Evolutionary conservation across 805 yeast species (phyloP), one percentile per base, ranked within the genome.

Genomic region (Lachancea cidri): DNA sequence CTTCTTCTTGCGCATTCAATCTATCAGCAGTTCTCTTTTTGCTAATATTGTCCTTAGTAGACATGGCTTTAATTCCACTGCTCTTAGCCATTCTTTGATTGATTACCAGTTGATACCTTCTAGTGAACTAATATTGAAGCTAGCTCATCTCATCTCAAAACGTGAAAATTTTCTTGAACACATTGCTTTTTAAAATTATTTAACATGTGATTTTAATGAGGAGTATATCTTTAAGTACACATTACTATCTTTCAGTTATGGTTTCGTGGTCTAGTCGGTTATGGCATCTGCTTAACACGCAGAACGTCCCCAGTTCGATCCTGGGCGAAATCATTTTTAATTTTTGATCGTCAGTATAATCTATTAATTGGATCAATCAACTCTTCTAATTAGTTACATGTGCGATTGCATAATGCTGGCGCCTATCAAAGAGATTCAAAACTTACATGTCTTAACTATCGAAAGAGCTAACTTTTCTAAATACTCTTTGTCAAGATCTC

Each of bases 231-330:
- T 19, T 2, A 14, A 5, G 19, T 18, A 18, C 11, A 17, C 27
- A 29, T 35, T 13, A 17, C 37, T 13, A 19, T 9, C 7, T 11
- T 30, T 29, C 19, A n/a, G 42, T 4, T n/a, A 57, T 67, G 93
- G 94, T 81, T 81, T 80, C 82, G 88, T 88, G 96, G 97, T 88
- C 96, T 88, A 88, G 96, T 88, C 72, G 96, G 96, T 88, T 80
- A 89, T 89, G 96, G 95, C 97, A 86, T 86, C 93, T 88, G 96
- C 96, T 86, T 88, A 87, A 89, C 97, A 89, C 97, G 96, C 96
- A 87, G 93, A 86, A 86, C 89, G 97, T 91, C 97, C 96, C 97
- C 97, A 88, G 98, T 91, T 91, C 97, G 96, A 91, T 87, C 97
- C 97, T 89, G 97, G 97, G 97, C 89, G 83, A 81, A 86, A 83